Evolutionary conservation across 2,329 filamentous ascomycete genomes (phyloP).

Genomic region (Cladosporium halotolerans): DNA sequence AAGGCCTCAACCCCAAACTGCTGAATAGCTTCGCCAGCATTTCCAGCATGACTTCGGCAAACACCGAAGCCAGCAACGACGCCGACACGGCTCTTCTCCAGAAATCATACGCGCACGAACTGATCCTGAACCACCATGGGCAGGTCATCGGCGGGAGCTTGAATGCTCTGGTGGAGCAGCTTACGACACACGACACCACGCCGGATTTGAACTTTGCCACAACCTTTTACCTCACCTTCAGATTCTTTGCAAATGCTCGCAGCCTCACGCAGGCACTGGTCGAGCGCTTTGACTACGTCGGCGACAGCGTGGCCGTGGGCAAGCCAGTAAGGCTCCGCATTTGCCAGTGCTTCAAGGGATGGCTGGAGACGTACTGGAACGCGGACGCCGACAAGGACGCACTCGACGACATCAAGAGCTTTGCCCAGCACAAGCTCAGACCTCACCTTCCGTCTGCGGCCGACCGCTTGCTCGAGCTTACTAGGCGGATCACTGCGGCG

Average conservation of each 20-base stretch:
- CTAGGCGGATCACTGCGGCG: constrained; percentile 65
- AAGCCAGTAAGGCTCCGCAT: constrained; percentile 80
- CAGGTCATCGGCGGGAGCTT: constrained; percentile 90
- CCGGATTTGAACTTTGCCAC: constrained; percentile 88
- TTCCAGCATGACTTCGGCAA: constrained; percentile 55
- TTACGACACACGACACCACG: constrained; percentile 87
- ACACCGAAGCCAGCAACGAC: constrained; percentile 71
- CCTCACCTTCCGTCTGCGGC: constrained; percentile 68
- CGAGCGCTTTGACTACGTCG: constrained; percentile 87
- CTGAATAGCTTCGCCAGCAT: constrained; percentile 59
- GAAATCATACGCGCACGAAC: constrained; percentile 83
- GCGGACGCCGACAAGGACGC: constrained; percentile 72
- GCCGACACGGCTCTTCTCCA: constrained; percentile 80
- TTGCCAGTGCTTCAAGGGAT: constrained; percentile 95
- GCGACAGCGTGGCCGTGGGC: constrained; percentile 67
- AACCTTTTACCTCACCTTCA: constrained; percentile 93
- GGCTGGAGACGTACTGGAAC: constrained; percentile 94
- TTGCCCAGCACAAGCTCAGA: constrained; percentile 68
- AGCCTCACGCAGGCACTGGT: constrained; percentile 78
- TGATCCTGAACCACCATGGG: constrained; percentile 90
- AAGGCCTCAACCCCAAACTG: constrained; percentile 48
- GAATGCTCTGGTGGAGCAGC: constrained; percentile 82
- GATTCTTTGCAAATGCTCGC: constrained; percentile 77
- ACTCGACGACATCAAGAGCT: constrained; percentile 67
- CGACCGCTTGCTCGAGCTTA: constrained; percentile 71